Conservation (phyloP, 2,329 filamentous ascomycete genomes). For the Calonectria pauciramosa region DNA sequence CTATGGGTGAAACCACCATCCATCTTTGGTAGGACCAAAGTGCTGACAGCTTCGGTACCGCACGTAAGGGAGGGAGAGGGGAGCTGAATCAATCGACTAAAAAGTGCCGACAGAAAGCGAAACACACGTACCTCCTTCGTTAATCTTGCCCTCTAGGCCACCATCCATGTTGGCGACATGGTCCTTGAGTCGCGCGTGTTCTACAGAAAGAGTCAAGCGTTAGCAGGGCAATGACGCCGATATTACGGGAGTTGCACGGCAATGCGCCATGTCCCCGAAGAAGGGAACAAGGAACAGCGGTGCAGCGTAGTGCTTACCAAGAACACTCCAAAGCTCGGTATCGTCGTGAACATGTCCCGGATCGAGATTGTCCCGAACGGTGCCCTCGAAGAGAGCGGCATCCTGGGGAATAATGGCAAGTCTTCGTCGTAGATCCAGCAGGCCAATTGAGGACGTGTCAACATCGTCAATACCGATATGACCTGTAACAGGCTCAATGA, state of each 20-base stretch:
- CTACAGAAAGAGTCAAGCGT: constrained; percentile 57
- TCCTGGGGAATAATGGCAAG: constrained; percentile 98
- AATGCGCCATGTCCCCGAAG: constrained; percentile 21
- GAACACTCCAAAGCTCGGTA: constrained; percentile 95
- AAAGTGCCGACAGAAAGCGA: constrained; percentile 44
- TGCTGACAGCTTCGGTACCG: constrained; percentile 3
- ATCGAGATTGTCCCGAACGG: constrained; percentile 94
- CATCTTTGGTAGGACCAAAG: constrained; percentile 27
- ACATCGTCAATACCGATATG: constrained; percentile 90
- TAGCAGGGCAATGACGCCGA: constrained; percentile 37
- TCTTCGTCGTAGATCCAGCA: constrained; percentile 88
- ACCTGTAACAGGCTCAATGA: constrained; percentile 89
- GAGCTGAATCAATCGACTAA: constrained; percentile 21
- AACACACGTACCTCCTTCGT: constrained; percentile 86
- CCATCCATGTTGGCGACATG: constrained; percentile 89
- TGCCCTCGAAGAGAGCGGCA: constrained; percentile 94
- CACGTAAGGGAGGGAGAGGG: not conserved
- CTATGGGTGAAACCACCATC: constrained; percentile 33
- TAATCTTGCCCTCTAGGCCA: constrained; percentile 88
- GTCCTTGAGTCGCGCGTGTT: constrained; percentile 94
- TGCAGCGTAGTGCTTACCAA: constrained; percentile 71
- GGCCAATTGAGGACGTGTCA: constrained; percentile 90
- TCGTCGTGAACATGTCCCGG: constrained; percentile 96
- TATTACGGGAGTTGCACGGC: constrained; percentile 29
- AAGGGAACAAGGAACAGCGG: constrained; percentile 20